Base-by-base conservation (phyloP, 345 rosid genomes). In the Arabidopsis thaliana region DNA sequence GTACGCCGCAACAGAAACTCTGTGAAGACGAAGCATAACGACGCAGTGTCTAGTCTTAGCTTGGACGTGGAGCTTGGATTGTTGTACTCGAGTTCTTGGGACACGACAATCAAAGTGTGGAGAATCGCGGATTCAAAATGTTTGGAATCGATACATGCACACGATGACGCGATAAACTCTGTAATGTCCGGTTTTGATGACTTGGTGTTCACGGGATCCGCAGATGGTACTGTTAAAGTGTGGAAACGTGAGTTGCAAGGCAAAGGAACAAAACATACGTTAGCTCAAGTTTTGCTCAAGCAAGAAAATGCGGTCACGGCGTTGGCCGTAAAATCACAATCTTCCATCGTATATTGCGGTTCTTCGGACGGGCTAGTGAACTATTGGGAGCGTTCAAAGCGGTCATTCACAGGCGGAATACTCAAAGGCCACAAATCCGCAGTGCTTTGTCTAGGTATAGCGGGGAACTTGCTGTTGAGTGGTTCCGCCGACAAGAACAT, bases 401-500 rank as follows among this genome's bases (percentile, higher is more conserved):
- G 84, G 33, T 20, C 80, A 11, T 80, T 88, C 40, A 52, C 82
- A 11, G 87, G 88, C 0, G 91, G 96, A 24, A 73, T 73, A n/a
- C 77, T 91, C 12, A 66, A 87, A 62, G 96, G 90, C 6, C 93
- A 91, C 74, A 86, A 88, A 55, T 32, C 81, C 77, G 92, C 97
- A 6, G 85, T 91, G 50, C 73, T 91, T 2, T 88, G 92, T 74
- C 65, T 91, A 13, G 86, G 85, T 7, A 32, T 83, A 1, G 85
- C 86, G 5, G 95, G 88, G 42, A 83, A 69, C 71, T 70, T 92
- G 86, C 82, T 92, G 42, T 78, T 95, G 32, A 95, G 93, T 53
- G 99, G 98, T 41, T 89, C 97, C 0, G 96, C 97, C 0, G 99
- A 95, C 56, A 85, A 80, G 73, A 92, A 81, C 73, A 81, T 92